Percentiles rank a stretch among this genome's conserved stretches.
Evolutionary conservation across 73 alveolate genomes (phyloP).

Genomic region (Diophrys appendiculata): DNA sequence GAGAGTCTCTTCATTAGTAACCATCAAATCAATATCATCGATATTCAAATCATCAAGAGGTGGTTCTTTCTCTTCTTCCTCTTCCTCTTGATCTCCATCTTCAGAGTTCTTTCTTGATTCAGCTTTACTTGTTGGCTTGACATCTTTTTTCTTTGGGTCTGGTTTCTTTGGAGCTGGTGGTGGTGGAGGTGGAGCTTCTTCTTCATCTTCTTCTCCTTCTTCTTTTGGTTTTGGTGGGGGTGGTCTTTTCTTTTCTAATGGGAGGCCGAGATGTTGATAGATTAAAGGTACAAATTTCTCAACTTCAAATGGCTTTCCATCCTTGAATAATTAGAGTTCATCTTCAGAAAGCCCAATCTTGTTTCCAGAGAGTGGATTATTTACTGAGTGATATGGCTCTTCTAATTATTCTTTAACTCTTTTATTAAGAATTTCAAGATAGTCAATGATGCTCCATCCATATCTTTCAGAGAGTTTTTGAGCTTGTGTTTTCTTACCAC

Average conservation of each 20-base stretch:
- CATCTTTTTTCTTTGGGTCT: slow-evolving; percentile 66
- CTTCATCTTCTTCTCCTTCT: background rate
- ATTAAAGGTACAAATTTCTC: background rate
- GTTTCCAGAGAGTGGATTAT: slow-evolving; percentile 59
- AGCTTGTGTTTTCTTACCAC: slow-evolving; percentile 91
- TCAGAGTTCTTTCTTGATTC: slow-evolving; percentile 53
- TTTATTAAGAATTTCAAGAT: slow-evolving; percentile 79
- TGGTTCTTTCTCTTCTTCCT: slow-evolving; percentile 50
- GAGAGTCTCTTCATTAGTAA: slow-evolving; percentile 43
- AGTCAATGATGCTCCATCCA: slow-evolving; percentile 93
- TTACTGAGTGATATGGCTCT: slow-evolving; percentile 48
- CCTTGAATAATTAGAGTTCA: slow-evolving; percentile 62
- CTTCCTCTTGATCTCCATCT: slow-evolving; percentile 56
- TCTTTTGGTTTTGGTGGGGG: background rate
- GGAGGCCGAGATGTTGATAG: background rate
- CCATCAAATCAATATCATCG: slow-evolving; percentile 41
- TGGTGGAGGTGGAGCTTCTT: background rate
- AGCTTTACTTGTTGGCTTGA: slow-evolving; percentile 60
- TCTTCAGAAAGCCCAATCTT: slow-evolving; percentile 70
- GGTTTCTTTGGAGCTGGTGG: slow-evolving; percentile 51
- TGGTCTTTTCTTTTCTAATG: background rate
- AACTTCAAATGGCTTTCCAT: slow-evolving; percentile 68
- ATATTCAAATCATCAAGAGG: slow-evolving; percentile 58
- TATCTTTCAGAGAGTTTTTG: slow-evolving; percentile 76
- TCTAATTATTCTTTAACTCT: slow-evolving; percentile 49